These are phyloP conservation scores for Botryotinia calthae DNA, from an alignment of 2,329 filamentous ascomycete genomes.

Conservation along the genomic window DNA sequence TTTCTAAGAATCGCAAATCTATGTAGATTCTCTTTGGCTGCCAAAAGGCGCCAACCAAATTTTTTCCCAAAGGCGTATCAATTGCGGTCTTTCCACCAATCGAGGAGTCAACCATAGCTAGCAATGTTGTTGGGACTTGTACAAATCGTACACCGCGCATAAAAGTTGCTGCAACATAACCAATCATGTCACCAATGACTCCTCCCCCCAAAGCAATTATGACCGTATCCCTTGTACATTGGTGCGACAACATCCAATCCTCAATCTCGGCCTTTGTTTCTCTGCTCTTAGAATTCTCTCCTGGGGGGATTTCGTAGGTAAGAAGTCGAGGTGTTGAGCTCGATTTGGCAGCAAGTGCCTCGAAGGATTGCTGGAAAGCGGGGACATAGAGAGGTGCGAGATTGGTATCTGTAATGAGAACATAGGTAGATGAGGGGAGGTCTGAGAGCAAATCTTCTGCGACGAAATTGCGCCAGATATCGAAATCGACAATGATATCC, in stretches of 20 bases:
- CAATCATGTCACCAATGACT: conserved; percentile 97
- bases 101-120: conserved; percentile 97
- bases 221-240: conserved; percentile 93
- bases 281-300: conserved; percentile 89
- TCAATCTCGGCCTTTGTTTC: conserved; percentile 94
- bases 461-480: conserved; percentile 81
- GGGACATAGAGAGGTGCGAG: conserved; percentile 77
- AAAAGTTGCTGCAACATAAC: conserved; percentile 95
- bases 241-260: conserved; percentile 90
- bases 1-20: conserved; percentile 87
- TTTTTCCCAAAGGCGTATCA: conserved; percentile 93
- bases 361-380: conserved; percentile 68
- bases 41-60: conserved; percentile 94
- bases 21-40: conserved; percentile 93
- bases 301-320: conserved; percentile 82
- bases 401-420: conserved; percentile 96
- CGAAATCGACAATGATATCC: conserved; percentile 87
- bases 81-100: conserved; percentile 99
- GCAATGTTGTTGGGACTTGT: conserved; percentile 89
- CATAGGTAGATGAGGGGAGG: conserved; percentile 83
- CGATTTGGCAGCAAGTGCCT: conserved; percentile 41
- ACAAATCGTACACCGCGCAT: conserved; percentile 97
- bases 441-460: conserved; percentile 75
- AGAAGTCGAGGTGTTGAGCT: conserved; percentile 65
- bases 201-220: conserved; percentile 93